phyloP scores from a whole-genome alignment of 257 asterid genomes.

The Euphrasia confusa region DNA sequence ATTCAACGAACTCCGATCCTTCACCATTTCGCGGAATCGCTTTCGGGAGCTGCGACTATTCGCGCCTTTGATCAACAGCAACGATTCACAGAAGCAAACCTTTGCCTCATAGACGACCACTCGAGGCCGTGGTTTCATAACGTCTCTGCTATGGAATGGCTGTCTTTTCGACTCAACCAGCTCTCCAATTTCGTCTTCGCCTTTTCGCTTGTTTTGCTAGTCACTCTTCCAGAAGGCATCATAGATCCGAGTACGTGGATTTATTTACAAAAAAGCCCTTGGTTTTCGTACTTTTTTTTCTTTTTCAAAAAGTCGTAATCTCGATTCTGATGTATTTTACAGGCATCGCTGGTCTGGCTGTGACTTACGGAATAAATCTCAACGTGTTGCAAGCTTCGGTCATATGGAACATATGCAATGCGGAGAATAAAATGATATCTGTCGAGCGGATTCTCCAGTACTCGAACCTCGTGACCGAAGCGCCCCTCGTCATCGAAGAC shows the following conservation, averaged over 20 bases:
- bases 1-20: conserved; percentile 10
- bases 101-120: conserved; percentile 8
- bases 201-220: conserved; percentile 14
- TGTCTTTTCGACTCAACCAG: conserved; percentile 11
- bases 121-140: conserved; percentile 16
- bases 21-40: conserved; percentile 15
- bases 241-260: conserved; percentile 4
- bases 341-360: conserved; percentile 17
- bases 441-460: conserved; percentile 17
- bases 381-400: conserved; percentile 12
- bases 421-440: conserved; percentile 15
- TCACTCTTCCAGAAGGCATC: conserved; percentile 15
- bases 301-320: neutral
- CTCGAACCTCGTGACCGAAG: conserved; percentile 13
- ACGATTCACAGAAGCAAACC: neutral
- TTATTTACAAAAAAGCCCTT: neutral
- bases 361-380: conserved; percentile 11
- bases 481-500: conserved; percentile 10
- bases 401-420: conserved; percentile 17
- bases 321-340: neutral
- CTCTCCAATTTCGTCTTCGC: conserved; percentile 14
- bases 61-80: conserved; percentile 12
- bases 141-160: conserved; percentile 14
- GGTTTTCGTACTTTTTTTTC: neutral
- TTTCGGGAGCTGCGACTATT: conserved; percentile 6